Conservation (phyloP, 306 rosid genomes). For the Trifolium subterraneum region DNA sequence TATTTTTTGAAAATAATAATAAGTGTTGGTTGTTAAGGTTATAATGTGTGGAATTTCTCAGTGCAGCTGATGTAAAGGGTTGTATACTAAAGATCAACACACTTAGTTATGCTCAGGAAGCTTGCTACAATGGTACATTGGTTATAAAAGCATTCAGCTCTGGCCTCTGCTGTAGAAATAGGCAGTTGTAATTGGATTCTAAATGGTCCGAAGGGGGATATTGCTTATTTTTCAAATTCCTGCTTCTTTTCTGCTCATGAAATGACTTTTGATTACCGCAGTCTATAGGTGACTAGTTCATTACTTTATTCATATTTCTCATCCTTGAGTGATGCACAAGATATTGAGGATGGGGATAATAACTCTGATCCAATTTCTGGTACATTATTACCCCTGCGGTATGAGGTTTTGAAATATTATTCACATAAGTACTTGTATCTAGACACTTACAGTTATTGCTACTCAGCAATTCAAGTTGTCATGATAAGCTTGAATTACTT, state of each 20-base stretch:
- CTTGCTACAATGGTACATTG: slow-evolving; percentile 78
- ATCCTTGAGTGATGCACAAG: slow-evolving; percentile 48
- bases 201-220: slow-evolving; percentile 68
- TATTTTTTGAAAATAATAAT: slow-evolving; percentile 23
- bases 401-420: slow-evolving; percentile 21
- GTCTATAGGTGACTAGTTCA: slow-evolving; percentile 58
- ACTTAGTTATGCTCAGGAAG: slow-evolving; percentile 78
- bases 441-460: background rate
- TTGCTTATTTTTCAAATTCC: slow-evolving; percentile 78
- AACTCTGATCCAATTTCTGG: slow-evolving; percentile 34
- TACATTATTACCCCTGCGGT: slow-evolving; percentile 52
- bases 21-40: slow-evolving; percentile 40
- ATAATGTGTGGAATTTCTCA: slow-evolving; percentile 60
- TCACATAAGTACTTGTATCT: background rate
- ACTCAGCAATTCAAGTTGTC: slow-evolving; percentile 34
- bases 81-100: slow-evolving; percentile 66
- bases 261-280: slow-evolving; percentile 67
- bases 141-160: slow-evolving; percentile 83
- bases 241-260: slow-evolving; percentile 75
- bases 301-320: slow-evolving; percentile 86
- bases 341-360: slow-evolving; percentile 47
- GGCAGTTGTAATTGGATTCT: slow-evolving; percentile 91
- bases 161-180: slow-evolving; percentile 90
- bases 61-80: slow-evolving; percentile 86
- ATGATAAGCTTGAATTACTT: slow-evolving; percentile 39